phyloP scores from a whole-genome alignment of 2,329 filamentous ascomycete species.

The Arthrocladium fulminans region DNA sequence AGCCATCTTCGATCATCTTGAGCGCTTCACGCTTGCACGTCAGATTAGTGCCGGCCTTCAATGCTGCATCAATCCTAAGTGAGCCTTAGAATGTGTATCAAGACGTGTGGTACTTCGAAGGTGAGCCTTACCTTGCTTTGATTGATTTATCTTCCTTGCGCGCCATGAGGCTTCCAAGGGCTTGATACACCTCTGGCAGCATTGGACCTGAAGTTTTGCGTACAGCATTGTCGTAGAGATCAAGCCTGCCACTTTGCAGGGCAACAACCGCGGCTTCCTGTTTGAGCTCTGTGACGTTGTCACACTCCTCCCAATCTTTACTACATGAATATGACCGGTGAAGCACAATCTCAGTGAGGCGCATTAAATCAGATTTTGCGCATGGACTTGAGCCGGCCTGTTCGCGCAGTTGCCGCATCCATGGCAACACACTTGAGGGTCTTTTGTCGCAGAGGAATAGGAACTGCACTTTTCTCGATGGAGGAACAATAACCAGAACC shows the following conservation, averaged over 20 bases:
- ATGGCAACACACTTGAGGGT: no score
- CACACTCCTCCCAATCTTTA: not conserved
- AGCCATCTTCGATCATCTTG: not conserved
- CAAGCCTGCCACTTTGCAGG: not conserved
- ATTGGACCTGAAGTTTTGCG: not conserved
- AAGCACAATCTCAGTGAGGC: not conserved
- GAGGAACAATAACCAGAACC: conserved; percentile 12
- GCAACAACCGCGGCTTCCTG: not conserved
- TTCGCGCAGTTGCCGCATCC: conserved; percentile 1
- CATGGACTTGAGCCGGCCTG: not conserved
- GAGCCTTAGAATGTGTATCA: not conserved
- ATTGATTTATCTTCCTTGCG: not conserved
- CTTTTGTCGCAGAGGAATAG: no score
- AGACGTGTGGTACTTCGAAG: not conserved
- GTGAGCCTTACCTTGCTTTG: not conserved
- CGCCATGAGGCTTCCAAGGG: not conserved
- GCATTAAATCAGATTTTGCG: not conserved
- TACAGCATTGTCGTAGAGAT: not conserved
- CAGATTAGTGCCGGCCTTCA: not conserved
- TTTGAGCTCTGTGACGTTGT: not conserved
- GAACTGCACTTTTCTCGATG: not conserved
- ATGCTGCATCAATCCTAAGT: not conserved
- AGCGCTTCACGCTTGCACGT: not conserved
- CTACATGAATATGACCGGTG: not conserved
- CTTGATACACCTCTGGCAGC: not conserved